Conservation (phyloP, 2,329 filamentous ascomycete species). For the Elsinoe arachidis region DNA sequence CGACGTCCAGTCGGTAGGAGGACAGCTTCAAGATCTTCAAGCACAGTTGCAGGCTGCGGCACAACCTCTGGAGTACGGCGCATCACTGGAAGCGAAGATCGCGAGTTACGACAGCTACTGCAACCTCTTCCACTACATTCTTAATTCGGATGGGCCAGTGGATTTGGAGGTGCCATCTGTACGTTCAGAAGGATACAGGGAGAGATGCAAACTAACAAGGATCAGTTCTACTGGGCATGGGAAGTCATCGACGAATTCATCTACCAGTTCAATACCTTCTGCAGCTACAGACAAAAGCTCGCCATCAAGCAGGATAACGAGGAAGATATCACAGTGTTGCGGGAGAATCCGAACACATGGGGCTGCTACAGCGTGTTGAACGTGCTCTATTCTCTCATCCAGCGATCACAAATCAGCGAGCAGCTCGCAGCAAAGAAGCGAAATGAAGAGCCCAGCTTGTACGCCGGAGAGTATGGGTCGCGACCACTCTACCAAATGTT, state of each 20-base stretch:
- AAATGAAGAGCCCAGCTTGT: slow-evolving; percentile 76
- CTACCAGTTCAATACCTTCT: slow-evolving; percentile 99
- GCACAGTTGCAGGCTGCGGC: slow-evolving; percentile 83
- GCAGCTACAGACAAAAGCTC: slow-evolving; percentile 86
- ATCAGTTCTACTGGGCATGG: slow-evolving; percentile 98
- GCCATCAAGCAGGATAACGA: slow-evolving; percentile 76
- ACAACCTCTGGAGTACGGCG: slow-evolving; percentile 91
- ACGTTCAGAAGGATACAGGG: slow-evolving; percentile 35
- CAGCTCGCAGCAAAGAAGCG: slow-evolving; percentile 92
- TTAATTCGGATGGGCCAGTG: slow-evolving; percentile 98
- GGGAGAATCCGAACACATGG: slow-evolving; percentile 98
- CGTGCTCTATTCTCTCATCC: slow-evolving; percentile 97
- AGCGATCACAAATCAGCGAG: slow-evolving; percentile 95
- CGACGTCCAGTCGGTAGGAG: slow-evolving; percentile 55
- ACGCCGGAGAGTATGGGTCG: slow-evolving; percentile 90
- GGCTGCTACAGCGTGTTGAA: slow-evolving; percentile 99
- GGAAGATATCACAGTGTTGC: slow-evolving; percentile 83
- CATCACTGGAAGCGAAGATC: slow-evolving; percentile 93
- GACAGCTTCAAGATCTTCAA: slow-evolving; percentile 83
- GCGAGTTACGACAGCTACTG: slow-evolving; percentile 99
- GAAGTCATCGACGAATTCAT: slow-evolving; percentile 99
- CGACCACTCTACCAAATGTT: slow-evolving; percentile 96
- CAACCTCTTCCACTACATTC: slow-evolving; percentile 97
- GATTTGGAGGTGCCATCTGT: slow-evolving; percentile 95
- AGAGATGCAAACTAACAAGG: slow-evolving; percentile 13